Evolutionary conservation across 164 flowering plant species (phyloP), one percentile per base, ranked within the genome.

Genomic region (Macadamia tetraphylla): DNA sequence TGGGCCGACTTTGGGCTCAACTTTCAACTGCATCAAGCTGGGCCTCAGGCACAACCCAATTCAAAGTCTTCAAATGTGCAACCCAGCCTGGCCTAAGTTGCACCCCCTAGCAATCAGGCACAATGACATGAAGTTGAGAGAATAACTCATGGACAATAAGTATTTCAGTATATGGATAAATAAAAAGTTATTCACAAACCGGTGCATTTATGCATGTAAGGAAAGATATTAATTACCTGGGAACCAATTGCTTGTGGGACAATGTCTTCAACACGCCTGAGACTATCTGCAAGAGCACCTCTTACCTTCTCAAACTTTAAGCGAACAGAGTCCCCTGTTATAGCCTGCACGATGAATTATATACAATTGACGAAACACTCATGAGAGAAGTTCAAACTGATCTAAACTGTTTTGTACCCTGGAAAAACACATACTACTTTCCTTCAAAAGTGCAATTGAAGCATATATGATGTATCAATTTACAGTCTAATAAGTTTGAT

Each of bases 261-360:
- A 71, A 90, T 92, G 77, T 92, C 94, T 79, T 90, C 92, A 40
- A 94, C 97, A 13, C 95, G 88, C 73, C 75, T 83, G 60, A 94
- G 87, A 81, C 96, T 77, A 69, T 87, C 93, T 66, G 57, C 84
- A 67, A 94, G 94, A 35, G 92, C 84, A 79, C 64, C 74, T 78
- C 81, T 84, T 51, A 88, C 92, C 79, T 86, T 94, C 77, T 92
- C 98, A 78, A 94, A 94, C 71, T 94, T 94, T 59, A 74, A 64
- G 77, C 84, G 86, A 52, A 92, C 84, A 52, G 98, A 90, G 74
- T 94, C 97, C 62, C 92, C 95, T 17, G 98, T 94, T 72, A 92
- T 91, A 71, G 97, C 98, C 98, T 94, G 73, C 62, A 67, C 63
- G 55, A 67, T 58, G n/a, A 63, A 59, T 48, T 58, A 1, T n/a